These are phyloP conservation scores for Emmonsia crescens DNA, from an alignment of 2,329 filamentous ascomycete genomes.

Conservation along the genomic window DNA sequence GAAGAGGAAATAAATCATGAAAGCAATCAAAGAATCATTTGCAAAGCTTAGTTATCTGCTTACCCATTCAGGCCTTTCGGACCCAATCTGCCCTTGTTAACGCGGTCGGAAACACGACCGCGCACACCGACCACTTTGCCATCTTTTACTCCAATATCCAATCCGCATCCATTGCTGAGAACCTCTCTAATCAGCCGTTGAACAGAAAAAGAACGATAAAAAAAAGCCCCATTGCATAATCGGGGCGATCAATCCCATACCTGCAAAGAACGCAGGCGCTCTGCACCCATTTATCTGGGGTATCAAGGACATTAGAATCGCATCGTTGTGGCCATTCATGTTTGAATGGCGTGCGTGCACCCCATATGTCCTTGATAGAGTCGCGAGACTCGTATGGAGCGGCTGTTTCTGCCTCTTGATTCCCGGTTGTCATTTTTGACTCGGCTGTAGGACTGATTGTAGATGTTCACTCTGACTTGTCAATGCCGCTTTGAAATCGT, in stretches of 20 bases:
- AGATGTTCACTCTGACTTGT: neutral
- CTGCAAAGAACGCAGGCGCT: conserved; percentile 31
- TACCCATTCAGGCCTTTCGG: conserved; percentile 28
- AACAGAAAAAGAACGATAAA: neutral
- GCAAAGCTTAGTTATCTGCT: neutral
- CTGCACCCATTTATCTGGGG: conserved; percentile 30
- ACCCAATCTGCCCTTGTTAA: conserved; percentile 27
- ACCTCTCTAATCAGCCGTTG: neutral
- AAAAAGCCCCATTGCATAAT: no score
- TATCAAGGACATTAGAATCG: conserved; percentile 21
- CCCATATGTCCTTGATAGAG: conserved; percentile 25
- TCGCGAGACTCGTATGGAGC: conserved; percentile 16
- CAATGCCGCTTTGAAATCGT: neutral
- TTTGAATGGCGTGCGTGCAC: conserved; percentile 23
- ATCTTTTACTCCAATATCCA: conserved; percentile 28
- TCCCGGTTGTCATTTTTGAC: neutral
- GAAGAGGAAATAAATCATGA: neutral
- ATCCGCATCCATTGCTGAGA: conserved; percentile 25
- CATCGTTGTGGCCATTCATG: conserved; percentile 26
- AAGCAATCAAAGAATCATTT: neutral
- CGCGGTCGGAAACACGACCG: conserved; percentile 23
- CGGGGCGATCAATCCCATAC: conserved; percentile 14
- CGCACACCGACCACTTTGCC: conserved; percentile 29
- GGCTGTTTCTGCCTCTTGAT: neutral
- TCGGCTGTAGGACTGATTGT: neutral